Conservation (phyloP, 2,329 filamentous ascomycete genomes). For the Xylariaceae sp. region DNA sequence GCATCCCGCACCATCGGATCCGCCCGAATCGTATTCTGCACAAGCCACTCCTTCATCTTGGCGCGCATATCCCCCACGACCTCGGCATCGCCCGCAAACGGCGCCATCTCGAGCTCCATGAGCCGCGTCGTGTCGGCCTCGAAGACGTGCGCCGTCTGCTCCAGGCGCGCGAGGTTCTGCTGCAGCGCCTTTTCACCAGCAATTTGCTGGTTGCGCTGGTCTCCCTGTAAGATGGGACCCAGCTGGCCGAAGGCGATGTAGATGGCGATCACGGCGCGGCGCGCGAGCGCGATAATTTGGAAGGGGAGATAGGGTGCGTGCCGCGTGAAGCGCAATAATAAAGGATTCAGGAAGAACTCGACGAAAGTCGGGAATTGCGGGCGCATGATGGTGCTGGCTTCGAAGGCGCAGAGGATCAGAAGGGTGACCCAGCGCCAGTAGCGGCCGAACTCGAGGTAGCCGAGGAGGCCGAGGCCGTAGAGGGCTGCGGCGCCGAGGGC, state of each 20-base stretch:
- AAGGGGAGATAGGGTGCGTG: slow-evolving; percentile 73
- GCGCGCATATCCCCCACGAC: slow-evolving; percentile 59
- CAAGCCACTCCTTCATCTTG: slow-evolving; percentile 78
- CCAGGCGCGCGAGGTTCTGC: slow-evolving; percentile 63
- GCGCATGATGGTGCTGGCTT: slow-evolving; percentile 52
- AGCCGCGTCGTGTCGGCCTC: slow-evolving; percentile 67
- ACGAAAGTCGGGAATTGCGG: slow-evolving; percentile 46
- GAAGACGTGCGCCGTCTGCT: slow-evolving; percentile 51
- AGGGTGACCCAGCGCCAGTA: slow-evolving; percentile 62
- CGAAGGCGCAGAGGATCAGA: slow-evolving; percentile 48
- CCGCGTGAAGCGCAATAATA: slow-evolving; percentile 35
- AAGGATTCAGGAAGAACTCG: slow-evolving; percentile 40
- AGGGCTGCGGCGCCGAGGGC: slow-evolving; percentile 51
- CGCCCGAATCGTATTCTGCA: slow-evolving; percentile 75
- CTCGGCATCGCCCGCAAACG: slow-evolving; percentile 68
- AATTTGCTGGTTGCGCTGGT: slow-evolving; percentile 28
- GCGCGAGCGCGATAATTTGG: slow-evolving; percentile 69
- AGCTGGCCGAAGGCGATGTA: slow-evolving; percentile 82
- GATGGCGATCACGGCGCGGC: slow-evolving; percentile 69
- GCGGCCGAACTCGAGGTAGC: slow-evolving; percentile 62
- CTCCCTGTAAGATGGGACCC: slow-evolving; percentile 55
- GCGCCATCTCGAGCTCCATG: slow-evolving; percentile 72
- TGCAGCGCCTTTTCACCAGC: slow-evolving; percentile 46
- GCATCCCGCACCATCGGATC: slow-evolving; percentile 81
- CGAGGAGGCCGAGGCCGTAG: slow-evolving; percentile 57